phyloP scores from a whole-genome alignment of 1,284 basidiomycete species.

The Chalciporus sp. region DNA sequence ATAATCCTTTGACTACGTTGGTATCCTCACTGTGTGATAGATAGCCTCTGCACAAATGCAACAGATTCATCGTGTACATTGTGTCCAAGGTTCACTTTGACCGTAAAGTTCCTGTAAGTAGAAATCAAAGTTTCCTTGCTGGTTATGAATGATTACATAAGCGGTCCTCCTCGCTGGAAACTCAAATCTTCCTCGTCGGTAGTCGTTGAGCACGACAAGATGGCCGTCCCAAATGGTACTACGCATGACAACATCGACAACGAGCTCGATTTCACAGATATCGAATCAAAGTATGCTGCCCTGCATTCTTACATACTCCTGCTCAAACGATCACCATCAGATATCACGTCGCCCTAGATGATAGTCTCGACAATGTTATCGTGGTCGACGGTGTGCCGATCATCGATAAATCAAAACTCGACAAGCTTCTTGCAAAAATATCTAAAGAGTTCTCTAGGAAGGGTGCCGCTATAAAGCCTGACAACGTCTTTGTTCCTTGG shows the following conservation, averaged over 20 bases:
- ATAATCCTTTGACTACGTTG: no score
- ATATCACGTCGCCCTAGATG: slow-evolving; percentile 79
- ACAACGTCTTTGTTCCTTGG: slow-evolving; percentile 85
- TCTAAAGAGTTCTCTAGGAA: slow-evolving; percentile 81
- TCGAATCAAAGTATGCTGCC: slow-evolving; percentile 81
- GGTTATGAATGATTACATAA: neutral
- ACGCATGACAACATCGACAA: slow-evolving; percentile 50
- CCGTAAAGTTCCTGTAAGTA: no score
- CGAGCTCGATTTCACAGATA: slow-evolving; percentile 91
- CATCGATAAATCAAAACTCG: slow-evolving; percentile 82
- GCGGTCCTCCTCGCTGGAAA: neutral
- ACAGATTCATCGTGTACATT: no score
- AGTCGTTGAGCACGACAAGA: slow-evolving; percentile 14
- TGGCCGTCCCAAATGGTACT: slow-evolving; percentile 33
- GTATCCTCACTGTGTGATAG: no score
- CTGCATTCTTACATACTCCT: slow-evolving; percentile 2
- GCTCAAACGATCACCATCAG: slow-evolving; percentile 42
- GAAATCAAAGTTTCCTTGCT: no score
- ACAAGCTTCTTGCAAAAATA: slow-evolving; percentile 79
- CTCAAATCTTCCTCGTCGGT: slow-evolving; percentile 9
- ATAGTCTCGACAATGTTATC: slow-evolving; percentile 84
- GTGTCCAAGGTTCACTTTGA: no score
- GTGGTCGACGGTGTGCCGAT: slow-evolving; percentile 87
- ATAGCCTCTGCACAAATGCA: no score
- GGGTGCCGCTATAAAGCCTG: slow-evolving; percentile 75